A percentile compares a stretch with the other conserved stretches of the same genome.
Evolutionary conservation across 148 eudicot genomes (phyloP).

Genomic region (Cornus kousa): DNA sequence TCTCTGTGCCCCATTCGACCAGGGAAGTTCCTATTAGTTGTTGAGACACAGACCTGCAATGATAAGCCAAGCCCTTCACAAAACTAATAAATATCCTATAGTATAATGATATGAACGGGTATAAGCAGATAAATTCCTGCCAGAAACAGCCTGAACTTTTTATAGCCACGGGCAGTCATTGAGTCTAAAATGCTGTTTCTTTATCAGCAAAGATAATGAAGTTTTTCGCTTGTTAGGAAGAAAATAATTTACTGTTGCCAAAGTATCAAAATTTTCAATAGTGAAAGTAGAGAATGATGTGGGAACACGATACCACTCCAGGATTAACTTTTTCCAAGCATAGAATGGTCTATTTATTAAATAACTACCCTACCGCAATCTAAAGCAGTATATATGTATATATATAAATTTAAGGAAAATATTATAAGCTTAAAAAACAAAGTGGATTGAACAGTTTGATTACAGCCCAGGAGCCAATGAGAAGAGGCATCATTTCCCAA

Average conservation of each 20-base stretch:
- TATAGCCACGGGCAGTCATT: not conserved
- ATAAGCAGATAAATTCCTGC: not conserved
- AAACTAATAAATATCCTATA: not conserved
- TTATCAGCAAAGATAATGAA: not conserved
- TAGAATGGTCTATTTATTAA: too few relatives aligned
- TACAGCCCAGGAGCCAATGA: too few relatives aligned
- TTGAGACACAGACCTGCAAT: conserved; percentile 85
- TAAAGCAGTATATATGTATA: too few relatives aligned
- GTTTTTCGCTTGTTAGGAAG: not conserved
- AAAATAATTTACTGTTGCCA: not conserved
- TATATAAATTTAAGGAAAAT: too few relatives aligned
- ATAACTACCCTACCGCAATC: too few relatives aligned
- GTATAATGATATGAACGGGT: not conserved
- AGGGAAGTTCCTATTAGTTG: conserved; percentile 89
- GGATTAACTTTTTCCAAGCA: not conserved
- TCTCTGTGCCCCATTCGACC: conserved; percentile 94
- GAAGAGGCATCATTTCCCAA: too few relatives aligned
- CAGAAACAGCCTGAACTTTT: too few relatives aligned
- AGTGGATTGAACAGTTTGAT: too few relatives aligned
- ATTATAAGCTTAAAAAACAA: too few relatives aligned
- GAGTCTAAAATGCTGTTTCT: too few relatives aligned
- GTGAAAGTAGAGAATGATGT: too few relatives aligned
- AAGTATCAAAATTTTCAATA: too few relatives aligned
- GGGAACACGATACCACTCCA: not conserved
- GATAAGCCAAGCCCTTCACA: not conserved